These are phyloP conservation scores for Phoma sp. DNA, from an alignment of 2,329 filamentous ascomycete genomes.

Conservation along the genomic window DNA sequence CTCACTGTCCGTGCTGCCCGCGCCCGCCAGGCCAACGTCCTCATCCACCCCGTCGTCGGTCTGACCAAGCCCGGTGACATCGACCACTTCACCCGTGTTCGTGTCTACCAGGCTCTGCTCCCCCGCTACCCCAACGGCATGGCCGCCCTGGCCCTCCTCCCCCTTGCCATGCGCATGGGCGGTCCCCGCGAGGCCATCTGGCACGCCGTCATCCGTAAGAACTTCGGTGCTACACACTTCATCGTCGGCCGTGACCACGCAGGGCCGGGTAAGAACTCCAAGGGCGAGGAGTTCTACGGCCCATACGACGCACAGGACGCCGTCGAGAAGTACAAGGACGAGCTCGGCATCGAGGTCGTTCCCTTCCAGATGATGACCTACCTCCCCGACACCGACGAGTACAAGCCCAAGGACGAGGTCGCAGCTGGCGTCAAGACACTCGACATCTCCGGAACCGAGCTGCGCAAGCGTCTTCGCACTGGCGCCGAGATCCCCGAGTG, in stretches of 20 bases:
- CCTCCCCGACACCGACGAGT: slow-evolving; percentile 95
- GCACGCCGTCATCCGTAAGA: slow-evolving; percentile 99
- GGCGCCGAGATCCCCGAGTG: slow-evolving; percentile 96
- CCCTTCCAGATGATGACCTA: slow-evolving; percentile 99
- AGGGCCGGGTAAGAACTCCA: slow-evolving; percentile 96
- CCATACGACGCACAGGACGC: slow-evolving; percentile 97
- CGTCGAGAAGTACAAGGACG: slow-evolving; percentile 93
- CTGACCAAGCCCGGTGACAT: slow-evolving; percentile 99
- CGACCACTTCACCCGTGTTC: slow-evolving; percentile 98
- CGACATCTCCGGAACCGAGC: slow-evolving; percentile 69
- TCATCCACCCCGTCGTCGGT: slow-evolving; percentile 98
- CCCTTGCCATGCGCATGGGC: slow-evolving; percentile 98
- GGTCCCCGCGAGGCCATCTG: slow-evolving; percentile 98
- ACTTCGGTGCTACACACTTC: slow-evolving; percentile 98
- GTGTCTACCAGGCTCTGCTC: slow-evolving; percentile 96
- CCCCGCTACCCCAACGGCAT: slow-evolving; percentile 98
- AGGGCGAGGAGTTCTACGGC: slow-evolving; percentile 95
- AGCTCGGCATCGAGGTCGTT: slow-evolving; percentile 98
- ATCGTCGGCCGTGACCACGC: slow-evolving; percentile 99
- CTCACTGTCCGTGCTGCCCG: slow-evolving; percentile 96
- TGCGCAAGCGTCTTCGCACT: slow-evolving; percentile 86
- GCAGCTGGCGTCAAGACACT: slow-evolving; percentile 78
- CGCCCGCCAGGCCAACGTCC: slow-evolving; percentile 94
- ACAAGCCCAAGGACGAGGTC: slow-evolving; percentile 91
- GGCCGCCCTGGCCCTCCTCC: slow-evolving; percentile 93